These are phyloP conservation scores for Steccherinum ochraceum DNA, from an alignment of 768 basidiomycete species.

Conservation along the genomic window DNA sequence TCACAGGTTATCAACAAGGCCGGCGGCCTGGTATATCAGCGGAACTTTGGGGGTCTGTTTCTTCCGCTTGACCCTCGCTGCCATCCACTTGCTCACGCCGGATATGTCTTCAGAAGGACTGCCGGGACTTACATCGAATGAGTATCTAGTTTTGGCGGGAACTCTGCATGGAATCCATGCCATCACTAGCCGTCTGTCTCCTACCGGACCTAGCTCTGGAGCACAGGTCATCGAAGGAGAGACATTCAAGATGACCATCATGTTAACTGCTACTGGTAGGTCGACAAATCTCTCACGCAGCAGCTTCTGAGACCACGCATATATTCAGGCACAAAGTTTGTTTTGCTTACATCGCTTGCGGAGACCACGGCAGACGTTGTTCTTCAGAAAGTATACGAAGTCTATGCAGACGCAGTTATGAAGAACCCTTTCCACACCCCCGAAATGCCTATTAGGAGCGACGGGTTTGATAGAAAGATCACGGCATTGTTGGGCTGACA, in stretches of 20 bases:
- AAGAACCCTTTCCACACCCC: slow-evolving; percentile 99
- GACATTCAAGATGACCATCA: slow-evolving; percentile 88
- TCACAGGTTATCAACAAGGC: slow-evolving; percentile 94
- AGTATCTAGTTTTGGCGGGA: slow-evolving; percentile 92
- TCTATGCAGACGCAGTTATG: slow-evolving; percentile 93
- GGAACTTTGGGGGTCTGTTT: slow-evolving; percentile 77
- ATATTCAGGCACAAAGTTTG: slow-evolving; percentile 87
- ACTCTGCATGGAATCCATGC: slow-evolving; percentile 98
- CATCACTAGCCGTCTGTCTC: slow-evolving; percentile 90
- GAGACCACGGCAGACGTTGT: slow-evolving; percentile 65
- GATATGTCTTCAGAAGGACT: slow-evolving; percentile 76
- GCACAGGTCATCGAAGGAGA: slow-evolving; percentile 96
- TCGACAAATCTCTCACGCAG: background rate
- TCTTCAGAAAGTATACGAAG: slow-evolving; percentile 85
- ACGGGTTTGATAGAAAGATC: slow-evolving; percentile 77
- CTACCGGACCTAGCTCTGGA: slow-evolving; percentile 75
- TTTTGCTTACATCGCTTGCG: slow-evolving; percentile 77
- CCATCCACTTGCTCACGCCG: too few relatives aligned
- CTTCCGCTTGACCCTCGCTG: too few relatives aligned
- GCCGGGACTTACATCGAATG: slow-evolving; percentile 84
- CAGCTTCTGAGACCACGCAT: background rate
- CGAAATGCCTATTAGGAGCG: slow-evolving; percentile 97
- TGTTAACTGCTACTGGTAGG: slow-evolving; percentile 84
- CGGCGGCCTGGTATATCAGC: slow-evolving; percentile 91
- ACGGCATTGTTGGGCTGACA: slow-evolving; percentile 32